Evolutionary conservation across 1,284 basidiomycete genomes (phyloP).

Genomic region (Irpex sp.): DNA sequence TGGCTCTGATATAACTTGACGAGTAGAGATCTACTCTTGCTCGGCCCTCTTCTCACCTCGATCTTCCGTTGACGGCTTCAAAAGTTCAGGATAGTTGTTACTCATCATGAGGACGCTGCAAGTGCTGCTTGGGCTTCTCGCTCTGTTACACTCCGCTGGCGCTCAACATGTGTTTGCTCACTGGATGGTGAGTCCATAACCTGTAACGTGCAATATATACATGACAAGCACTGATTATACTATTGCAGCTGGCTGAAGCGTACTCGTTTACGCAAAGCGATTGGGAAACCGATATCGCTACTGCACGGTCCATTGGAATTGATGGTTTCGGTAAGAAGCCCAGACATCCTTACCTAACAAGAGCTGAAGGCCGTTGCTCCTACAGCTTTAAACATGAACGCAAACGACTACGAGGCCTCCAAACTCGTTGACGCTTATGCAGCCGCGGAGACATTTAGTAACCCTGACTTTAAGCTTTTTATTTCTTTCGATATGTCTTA

Average conservation of each 20-base stretch:
- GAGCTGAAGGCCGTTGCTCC: neutral
- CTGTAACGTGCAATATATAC: neutral
- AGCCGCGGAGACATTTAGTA: slow-evolving; percentile 21
- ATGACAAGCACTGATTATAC: too few relatives aligned
- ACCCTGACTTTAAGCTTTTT: slow-evolving; percentile 28
- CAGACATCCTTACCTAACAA: neutral
- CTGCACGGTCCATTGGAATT: neutral
- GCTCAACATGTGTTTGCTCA: neutral
- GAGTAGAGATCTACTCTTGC: too few relatives aligned
- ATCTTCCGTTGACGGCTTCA: neutral
- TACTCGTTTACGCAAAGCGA: neutral
- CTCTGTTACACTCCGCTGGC: neutral
- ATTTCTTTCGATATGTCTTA: slow-evolving; percentile 31
- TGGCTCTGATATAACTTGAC: too few relatives aligned
- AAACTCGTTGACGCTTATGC: slow-evolving; percentile 26
- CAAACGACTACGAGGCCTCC: slow-evolving; percentile 24
- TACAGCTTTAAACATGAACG: neutral
- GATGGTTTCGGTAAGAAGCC: neutral
- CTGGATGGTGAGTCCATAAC: neutral
- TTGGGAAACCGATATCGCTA: neutral
- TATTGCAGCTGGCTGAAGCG: neutral
- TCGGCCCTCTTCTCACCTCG: neutral
- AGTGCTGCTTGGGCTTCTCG: neutral
- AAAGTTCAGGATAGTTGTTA: neutral
- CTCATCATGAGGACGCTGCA: neutral